A percentile compares a stretch with the other conserved stretches of the same genome.
Conservation (phyloP, 352 stramenopile genomes). For the Phytophthora citrophthora region DNA sequence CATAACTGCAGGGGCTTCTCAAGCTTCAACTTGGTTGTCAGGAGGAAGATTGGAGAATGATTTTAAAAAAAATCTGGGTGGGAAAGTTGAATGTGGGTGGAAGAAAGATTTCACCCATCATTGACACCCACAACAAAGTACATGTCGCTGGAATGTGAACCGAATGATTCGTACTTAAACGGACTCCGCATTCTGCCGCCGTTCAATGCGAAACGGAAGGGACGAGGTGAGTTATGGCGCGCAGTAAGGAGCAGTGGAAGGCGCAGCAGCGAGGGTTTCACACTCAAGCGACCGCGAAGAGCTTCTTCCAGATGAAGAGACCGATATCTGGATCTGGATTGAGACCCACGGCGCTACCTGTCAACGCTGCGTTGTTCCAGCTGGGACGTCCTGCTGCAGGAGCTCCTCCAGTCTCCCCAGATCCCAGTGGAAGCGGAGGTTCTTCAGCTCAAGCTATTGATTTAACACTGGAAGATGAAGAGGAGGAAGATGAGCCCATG, state of each 20-base stretch:
- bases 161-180: slow-evolving; percentile 21
- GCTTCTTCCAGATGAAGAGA: slow-evolving; percentile 22
- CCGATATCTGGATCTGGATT: background rate
- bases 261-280: slow-evolving; percentile 34
- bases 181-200: background rate
- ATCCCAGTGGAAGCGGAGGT: slow-evolving; percentile 1
- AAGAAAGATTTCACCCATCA: too few relatives aligned
- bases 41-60: slow-evolving; percentile 1
- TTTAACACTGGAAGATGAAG: slow-evolving; percentile 60
- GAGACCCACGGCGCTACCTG: slow-evolving; percentile 6
- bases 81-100: slow-evolving; percentile 21
- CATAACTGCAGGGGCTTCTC: slow-evolving; percentile 31
- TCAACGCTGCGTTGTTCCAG: slow-evolving; percentile 18
- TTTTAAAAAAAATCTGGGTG: slow-evolving; percentile 15
- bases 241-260: slow-evolving; percentile 50
- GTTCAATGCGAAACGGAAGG: slow-evolving; percentile 21
- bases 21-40: slow-evolving; percentile 30
- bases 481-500: slow-evolving; percentile 59
- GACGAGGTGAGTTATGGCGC: slow-evolving; percentile 21
- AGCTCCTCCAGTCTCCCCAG: slow-evolving; percentile 1
- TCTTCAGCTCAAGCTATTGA: slow-evolving; percentile 46
- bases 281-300: slow-evolving; percentile 16
- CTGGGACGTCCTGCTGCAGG: slow-evolving; percentile 19
- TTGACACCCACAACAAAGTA: too few relatives aligned
- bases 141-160: background rate